phyloP scores from a whole-genome alignment of 208 protist species.

The Porcisia hertigi region DNA sequence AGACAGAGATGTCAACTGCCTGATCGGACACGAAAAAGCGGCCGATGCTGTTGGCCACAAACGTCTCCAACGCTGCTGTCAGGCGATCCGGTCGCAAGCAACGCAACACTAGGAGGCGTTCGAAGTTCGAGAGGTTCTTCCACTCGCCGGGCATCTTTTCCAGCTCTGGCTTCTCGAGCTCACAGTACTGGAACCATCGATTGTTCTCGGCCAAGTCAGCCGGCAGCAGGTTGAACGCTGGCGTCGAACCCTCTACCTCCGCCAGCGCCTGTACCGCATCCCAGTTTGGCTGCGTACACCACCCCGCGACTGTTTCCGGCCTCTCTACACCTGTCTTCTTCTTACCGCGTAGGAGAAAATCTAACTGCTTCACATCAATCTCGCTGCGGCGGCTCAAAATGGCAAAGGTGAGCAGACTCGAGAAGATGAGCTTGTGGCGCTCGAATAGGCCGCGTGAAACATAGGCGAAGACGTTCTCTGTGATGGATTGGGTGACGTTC shows the following conservation, averaged over 20 bases:
- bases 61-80: conserved; percentile 92
- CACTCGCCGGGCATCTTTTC: conserved; percentile 94
- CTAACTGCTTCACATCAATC: conserved; percentile 92
- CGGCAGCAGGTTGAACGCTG: conserved; percentile 87
- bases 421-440: conserved; percentile 99
- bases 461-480: conserved; percentile 94
- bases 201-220: conserved; percentile 93
- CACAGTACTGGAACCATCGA: conserved; percentile 91
- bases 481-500: conserved; percentile 94
- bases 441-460: conserved; percentile 98
- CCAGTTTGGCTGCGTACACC: conserved; percentile 93
- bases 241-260: conserved; percentile 88
- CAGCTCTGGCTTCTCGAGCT: conserved; percentile 91
- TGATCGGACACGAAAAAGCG: conserved; percentile 95
- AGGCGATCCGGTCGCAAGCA: conserved; percentile 97
- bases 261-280: conserved; percentile 90
- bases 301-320: conserved; percentile 90
- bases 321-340: conserved; percentile 87
- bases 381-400: conserved; percentile 85
- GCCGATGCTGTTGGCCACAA: conserved; percentile 94
- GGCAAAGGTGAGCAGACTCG: conserved; percentile 93
- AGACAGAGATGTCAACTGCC: conserved; percentile 93
- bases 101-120: conserved; percentile 96
- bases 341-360: conserved; percentile 94
- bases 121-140: conserved; percentile 96